Conservation (phyloP, 106 monocot genomes). For the Agapanthus africanus region DNA sequence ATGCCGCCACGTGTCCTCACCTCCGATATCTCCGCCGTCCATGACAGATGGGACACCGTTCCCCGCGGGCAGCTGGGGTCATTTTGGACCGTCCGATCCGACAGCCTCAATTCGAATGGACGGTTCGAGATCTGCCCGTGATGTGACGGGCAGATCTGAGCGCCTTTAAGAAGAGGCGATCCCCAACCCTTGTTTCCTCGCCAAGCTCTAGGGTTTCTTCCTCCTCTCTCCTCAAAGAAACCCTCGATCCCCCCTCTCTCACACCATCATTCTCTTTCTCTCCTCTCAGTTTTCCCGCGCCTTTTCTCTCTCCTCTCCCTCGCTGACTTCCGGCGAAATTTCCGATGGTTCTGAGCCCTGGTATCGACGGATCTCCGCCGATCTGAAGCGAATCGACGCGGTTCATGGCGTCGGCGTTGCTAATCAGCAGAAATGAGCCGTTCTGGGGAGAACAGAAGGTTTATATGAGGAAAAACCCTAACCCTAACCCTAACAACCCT, state of each 20-base stretch:
- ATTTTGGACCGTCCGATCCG: constrained; percentile 24
- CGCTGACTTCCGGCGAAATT: not conserved
- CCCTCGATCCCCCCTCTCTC: constrained; percentile 8
- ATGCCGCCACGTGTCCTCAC: constrained; percentile 24
- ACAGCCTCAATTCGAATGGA: not conserved
- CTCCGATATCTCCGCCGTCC: constrained; percentile 28
- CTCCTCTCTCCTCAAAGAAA: not conserved
- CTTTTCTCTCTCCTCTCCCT: not conserved
- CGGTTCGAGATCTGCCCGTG: constrained; percentile 22
- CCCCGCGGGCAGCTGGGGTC: constrained; percentile 1
- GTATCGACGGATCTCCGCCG: constrained; percentile 11
- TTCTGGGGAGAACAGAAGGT: constrained; percentile 51
- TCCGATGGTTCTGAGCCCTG: not conserved
- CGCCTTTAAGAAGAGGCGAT: constrained; percentile 43
- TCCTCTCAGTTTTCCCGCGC: not conserved
- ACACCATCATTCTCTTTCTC: not conserved
- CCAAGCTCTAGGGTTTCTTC: constrained; percentile 7
- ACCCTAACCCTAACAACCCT: constrained; percentile 23
- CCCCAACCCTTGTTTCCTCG: constrained; percentile 17
- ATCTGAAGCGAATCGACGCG: constrained; percentile 18
- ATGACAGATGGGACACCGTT: constrained; percentile 42
- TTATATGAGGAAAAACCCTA: constrained; percentile 51
- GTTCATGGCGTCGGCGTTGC: constrained; percentile 70
- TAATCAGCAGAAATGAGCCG: constrained; percentile 58
- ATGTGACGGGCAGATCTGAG: constrained; percentile 32